These are phyloP conservation scores for Tolypocladium pustulatum DNA, from an alignment of 2,329 filamentous ascomycete genomes.

Conservation along the genomic window DNA sequence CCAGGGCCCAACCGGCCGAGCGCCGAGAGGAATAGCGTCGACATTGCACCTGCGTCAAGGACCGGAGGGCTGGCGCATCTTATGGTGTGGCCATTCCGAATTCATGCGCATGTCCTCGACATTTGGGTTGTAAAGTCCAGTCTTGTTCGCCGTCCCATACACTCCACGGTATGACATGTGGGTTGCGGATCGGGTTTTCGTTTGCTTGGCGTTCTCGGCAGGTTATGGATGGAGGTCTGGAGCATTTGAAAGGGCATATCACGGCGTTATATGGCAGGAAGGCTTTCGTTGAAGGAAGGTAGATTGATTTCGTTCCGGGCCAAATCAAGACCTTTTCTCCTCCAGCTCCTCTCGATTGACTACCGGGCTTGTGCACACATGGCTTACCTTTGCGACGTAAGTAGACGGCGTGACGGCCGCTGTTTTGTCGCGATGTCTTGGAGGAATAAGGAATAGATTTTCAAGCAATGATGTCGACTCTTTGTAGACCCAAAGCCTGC, in stretches of 20 bases:
- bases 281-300: neutral
- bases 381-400: neutral
- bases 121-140: too few species aligned
- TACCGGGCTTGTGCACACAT: neutral
- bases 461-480: too few species aligned
- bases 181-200: neutral
- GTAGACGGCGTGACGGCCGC: neutral
- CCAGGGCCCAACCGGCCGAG: constrained; percentile 27
- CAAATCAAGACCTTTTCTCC: neutral
- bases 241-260: neutral
- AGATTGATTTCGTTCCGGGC: neutral
- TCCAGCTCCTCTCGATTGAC: neutral
- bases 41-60: neutral
- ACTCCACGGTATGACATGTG: neutral
- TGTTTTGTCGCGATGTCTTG: neutral
- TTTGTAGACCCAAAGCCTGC: too few species aligned
- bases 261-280: constrained; percentile 2
- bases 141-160: too few species aligned
- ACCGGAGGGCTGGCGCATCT: neutral
- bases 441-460: too few species aligned
- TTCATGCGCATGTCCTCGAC: neutral
- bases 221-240: neutral
- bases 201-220: neutral
- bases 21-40: neutral
- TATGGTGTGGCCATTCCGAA: neutral